Evolutionary conservation across 2,329 filamentous ascomycete species (phyloP).

Genomic region (Clarireedia monteithiana): DNA sequence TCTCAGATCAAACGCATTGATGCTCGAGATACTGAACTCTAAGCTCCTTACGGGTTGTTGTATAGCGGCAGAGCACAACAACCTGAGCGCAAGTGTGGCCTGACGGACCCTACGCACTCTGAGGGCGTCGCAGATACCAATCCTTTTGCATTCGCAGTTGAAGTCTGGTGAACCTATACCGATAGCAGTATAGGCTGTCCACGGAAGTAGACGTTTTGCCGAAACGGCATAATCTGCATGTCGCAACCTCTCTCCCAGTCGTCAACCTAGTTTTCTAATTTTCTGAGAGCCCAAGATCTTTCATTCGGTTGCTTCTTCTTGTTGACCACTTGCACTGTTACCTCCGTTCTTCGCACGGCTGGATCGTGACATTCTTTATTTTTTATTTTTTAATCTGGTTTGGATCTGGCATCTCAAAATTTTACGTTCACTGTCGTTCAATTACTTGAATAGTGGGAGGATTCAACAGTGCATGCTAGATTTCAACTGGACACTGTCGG

Average conservation of each 20-base stretch:
- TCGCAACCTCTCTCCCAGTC: slow-evolving; percentile 10
- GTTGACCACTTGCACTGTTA: slow-evolving; percentile 12
- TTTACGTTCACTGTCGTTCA: neutral
- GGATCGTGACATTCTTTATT: slow-evolving; percentile 26
- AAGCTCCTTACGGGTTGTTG: neutral
- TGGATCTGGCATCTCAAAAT: slow-evolving; percentile 5
- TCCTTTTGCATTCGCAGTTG: neutral
- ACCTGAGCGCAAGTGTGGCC: neutral
- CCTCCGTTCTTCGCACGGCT: slow-evolving; percentile 26
- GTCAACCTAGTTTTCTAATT: slow-evolving; percentile 1
- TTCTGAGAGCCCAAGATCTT: slow-evolving; percentile 12
- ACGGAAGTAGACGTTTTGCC: neutral
- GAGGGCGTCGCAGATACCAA: neutral
- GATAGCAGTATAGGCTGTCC: neutral
- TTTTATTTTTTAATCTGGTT: slow-evolving; percentile 11
- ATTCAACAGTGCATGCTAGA: slow-evolving; percentile 18
- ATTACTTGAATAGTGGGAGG: slow-evolving; percentile 8
- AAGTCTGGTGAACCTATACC: neutral
- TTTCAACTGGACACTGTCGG: slow-evolving; percentile 18
- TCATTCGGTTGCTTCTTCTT: slow-evolving; percentile 14
- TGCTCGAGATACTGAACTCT: slow-evolving; percentile 1
- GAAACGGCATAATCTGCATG: slow-evolving; percentile 7
- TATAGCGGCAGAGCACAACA: neutral
- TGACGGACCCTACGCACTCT: neutral
- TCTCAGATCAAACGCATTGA: slow-evolving; percentile 6